A percentile compares a stretch with the other conserved stretches of the same genome.
Conservation (phyloP, 176 grass and related monocot species). For the Rhynchospora breviuscula region DNA sequence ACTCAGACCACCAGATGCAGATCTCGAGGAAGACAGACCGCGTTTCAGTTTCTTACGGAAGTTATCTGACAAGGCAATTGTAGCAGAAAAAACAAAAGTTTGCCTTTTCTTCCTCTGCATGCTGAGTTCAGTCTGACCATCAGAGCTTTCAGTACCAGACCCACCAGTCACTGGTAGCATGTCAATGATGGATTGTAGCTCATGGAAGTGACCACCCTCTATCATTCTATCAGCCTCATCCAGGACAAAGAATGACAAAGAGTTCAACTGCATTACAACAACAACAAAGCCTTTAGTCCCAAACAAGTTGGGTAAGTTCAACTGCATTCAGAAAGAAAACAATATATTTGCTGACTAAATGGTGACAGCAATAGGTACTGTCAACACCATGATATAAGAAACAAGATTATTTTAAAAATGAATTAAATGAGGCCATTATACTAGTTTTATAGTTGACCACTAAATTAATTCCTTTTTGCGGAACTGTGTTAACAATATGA, state of each 20-base stretch:
- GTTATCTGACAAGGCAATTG: constrained; percentile 79
- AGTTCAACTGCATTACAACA: constrained; percentile 48
- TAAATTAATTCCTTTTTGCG: background rate
- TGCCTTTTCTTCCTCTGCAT: constrained; percentile 88
- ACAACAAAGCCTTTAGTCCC: too few species aligned
- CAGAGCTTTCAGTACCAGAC: constrained; percentile 36
- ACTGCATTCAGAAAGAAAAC: constrained; percentile 35
- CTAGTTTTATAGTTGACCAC: background rate
- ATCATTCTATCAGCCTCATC: constrained; percentile 99
- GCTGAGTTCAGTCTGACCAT: constrained; percentile 47
- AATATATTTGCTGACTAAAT: background rate
- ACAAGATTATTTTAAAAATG: background rate
- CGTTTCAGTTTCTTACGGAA: constrained; percentile 86
- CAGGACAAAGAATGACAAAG: constrained; percentile 86
- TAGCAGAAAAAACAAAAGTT: constrained; percentile 93
- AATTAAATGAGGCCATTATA: background rate
- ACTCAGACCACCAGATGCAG: constrained; percentile 36
- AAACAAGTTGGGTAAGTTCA: constrained; percentile 26
- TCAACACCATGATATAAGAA: background rate
- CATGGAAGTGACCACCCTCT: constrained; percentile 73
- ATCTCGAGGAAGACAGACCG: constrained; percentile 49
- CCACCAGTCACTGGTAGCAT: constrained; percentile 49
- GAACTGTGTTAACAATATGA: background rate
- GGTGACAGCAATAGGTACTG: background rate
- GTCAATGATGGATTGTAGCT: constrained; percentile 90